Base-by-base conservation (phyloP, 495 filamentous ascomycete genomes). In the Astrothelium subdiscretum region DNA sequence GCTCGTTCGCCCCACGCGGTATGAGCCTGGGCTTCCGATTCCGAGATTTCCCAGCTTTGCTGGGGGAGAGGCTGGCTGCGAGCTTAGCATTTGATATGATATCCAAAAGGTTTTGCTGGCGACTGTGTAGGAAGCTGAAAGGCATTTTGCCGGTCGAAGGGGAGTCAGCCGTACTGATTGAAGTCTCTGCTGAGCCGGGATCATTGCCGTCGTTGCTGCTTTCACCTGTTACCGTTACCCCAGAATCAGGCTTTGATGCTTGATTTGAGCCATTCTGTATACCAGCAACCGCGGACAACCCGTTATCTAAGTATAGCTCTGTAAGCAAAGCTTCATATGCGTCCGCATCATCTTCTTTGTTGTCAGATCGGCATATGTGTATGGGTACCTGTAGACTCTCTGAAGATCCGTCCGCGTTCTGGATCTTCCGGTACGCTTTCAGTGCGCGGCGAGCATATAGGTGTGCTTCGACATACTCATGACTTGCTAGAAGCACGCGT, bases 371-470 rank as follows among this genome's bases (percentile, higher is more conserved):
- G 35, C 59, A 60, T 6, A 60, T 40, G 13, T 11, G 3, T 20
- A 60, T 27, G 11, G 44, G 59, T 8, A 60, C 20, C 15, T 18
- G 26, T 8, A 60, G 26, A 43, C 31, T 43, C 22, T 40, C 35
- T 18, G 35, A 31, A 0, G 12, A 40, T 5, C 35, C 59, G 3
- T 22, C 32, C 0, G 22, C 4, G 59, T 60, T 11, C 10, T 29
- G 4, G 11, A 60, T 38, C 22, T 44, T 60, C 29, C 59, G 32
- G 44, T 26, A 60, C 1, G 35, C 32, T 31, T 60, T 60, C 35
- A 60, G 22, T 1, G 59, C 59, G 4, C 59, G 59, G 12, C 59
- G 31, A 40, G 59, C 59, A 43, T 60, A 35, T 18, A 44, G 59
- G 10, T 43, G 35, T 0, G 59, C 59, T 13, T 40, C 59, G 11